Base-by-base conservation (phyloP, 306 rosid species). In the Cyclanthera cordifolia region DNA sequence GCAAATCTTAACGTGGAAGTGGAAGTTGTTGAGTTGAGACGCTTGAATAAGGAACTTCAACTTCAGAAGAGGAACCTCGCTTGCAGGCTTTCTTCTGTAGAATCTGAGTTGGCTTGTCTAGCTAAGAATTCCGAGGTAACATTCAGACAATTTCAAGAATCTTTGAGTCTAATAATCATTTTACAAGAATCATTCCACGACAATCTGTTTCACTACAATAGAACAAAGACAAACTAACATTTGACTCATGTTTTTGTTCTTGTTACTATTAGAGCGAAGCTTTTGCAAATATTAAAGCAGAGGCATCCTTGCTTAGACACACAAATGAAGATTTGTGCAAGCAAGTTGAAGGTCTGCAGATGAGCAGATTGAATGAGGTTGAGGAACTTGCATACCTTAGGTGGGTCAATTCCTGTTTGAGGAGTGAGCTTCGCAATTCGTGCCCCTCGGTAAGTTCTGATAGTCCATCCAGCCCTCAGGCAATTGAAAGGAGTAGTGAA, bases 361-460 rank as follows among this genome's bases (percentile, higher is more conserved):
- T 88, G 79, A 93, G 85, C 78, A 86, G 98, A 76, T 72, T 93
- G 53, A 87, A 90, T 79, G 98, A 93, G 75, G 98, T 93, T 71
- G 98, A 93, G 79, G 98, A 93, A 76, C 95, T 93, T 56, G 98
- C 98, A 15, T 93, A 93, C 72, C 85, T 93, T 71, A 89, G 96
- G 72, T 93, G 98, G 98, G 98, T 93, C 46, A 93, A 93, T 81
- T 87, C 98, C 15, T 93, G 98, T 76, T 74, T 93, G 60, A 69
- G 90, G 78, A 93, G 71, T 6, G 98, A 93, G 79, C 81, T 93
- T 82, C 86, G 87, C 74, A 87, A 80, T 64, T 83, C 97, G 30
- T 83, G 86, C 78, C 78, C 94, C 37, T 34, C 78, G 8, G 54
- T 51, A 15, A 80, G 76, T 83, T 80, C 88, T 43, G 91, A 80